A percentile compares a stretch with the other conserved stretches of the same genome.
Conservation (phyloP, 1,284 basidiomycete species). For the Trichosporon ovoides region DNA sequence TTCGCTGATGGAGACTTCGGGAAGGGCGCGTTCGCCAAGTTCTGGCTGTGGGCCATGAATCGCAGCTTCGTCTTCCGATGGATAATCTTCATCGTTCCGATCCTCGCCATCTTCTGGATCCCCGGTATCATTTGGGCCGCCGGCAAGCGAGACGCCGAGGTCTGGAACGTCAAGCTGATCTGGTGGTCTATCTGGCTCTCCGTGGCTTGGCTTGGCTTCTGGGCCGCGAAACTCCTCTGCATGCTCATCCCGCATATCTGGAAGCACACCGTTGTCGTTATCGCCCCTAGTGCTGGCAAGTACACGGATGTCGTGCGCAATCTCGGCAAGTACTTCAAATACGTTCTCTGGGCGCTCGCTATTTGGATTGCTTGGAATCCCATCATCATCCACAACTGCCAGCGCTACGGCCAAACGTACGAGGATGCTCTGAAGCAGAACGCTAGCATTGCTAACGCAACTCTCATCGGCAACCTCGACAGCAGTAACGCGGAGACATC, state of each 20-base stretch:
- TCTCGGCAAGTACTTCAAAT: conserved; percentile 58
- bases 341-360: conserved; percentile 65
- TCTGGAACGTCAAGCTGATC: conserved; percentile 51
- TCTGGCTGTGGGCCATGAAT: conserved; percentile 71
- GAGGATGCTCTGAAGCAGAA: conserved; percentile 4
- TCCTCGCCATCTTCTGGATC: conserved; percentile 66
- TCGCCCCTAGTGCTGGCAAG: conserved; percentile 62
- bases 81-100: conserved; percentile 70
- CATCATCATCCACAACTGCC: conserved; percentile 52
- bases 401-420: conserved; percentile 8
- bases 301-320: conserved; percentile 73
- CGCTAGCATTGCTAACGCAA: conserved; percentile 9
- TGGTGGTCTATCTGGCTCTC: conserved; percentile 88
- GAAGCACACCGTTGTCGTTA: conserved; percentile 62
- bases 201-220: conserved; percentile 79
- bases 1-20: conserved; percentile 50
- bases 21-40: conserved; percentile 19
- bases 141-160: conserved; percentile 54
- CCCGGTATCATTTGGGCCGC: conserved; percentile 66
- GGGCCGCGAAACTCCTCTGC: conserved; percentile 65
- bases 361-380: conserved; percentile 67
- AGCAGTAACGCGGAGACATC: conserved; percentile 19
- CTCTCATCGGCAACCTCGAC: conserved; percentile 35
- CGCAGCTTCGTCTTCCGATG: conserved; percentile 73
- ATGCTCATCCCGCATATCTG: conserved; percentile 58